Evolutionary conservation across 805 yeast species (phyloP).

Genomic region (Yarrowia osloensis): DNA sequence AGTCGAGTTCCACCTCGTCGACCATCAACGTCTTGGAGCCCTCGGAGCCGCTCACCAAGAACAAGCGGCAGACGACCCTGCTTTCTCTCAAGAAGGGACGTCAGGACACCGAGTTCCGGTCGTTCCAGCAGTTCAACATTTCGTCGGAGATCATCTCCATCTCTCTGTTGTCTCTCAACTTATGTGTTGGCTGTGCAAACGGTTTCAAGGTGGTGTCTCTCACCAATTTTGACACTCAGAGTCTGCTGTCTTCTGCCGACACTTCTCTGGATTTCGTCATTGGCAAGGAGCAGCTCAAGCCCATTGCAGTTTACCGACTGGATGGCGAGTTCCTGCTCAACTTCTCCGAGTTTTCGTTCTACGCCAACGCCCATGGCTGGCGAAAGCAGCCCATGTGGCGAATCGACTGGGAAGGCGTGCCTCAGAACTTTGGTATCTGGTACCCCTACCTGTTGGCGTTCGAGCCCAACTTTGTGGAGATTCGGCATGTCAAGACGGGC

Average conservation of each 20-base stretch:
- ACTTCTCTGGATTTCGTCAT: slow-evolving; percentile 94
- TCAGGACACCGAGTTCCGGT: slow-evolving; percentile 63
- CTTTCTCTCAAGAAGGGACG: slow-evolving; percentile 45
- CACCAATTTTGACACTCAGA: slow-evolving; percentile 80
- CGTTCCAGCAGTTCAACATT: slow-evolving; percentile 76
- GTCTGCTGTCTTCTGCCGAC: slow-evolving; percentile 95
- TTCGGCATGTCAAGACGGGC: slow-evolving; percentile 85
- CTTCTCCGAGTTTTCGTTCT: slow-evolving; percentile 91
- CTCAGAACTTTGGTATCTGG: slow-evolving; percentile 88
- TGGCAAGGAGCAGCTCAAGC: slow-evolving; percentile 77
- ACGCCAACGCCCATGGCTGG: slow-evolving; percentile 96
- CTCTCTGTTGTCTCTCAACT: slow-evolving; percentile 80
- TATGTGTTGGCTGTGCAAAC: slow-evolving; percentile 93
- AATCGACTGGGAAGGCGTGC: slow-evolving; percentile 95
- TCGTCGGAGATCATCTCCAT: slow-evolving; percentile 89
- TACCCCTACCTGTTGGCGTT: slow-evolving; percentile 92
- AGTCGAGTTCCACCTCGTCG: slow-evolving; percentile 73
- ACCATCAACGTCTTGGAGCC: slow-evolving; percentile 85
- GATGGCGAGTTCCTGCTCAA: slow-evolving; percentile 85
- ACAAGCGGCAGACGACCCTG: slow-evolving; percentile 46
- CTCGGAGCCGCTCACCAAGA: slow-evolving; percentile 58
- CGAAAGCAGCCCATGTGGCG: slow-evolving; percentile 91
- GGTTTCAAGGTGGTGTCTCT: slow-evolving; percentile 94
- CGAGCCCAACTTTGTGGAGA: slow-evolving; percentile 87
- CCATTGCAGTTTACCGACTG: slow-evolving; percentile 86